Base-by-base conservation (phyloP, 371 early-diverging fungal species). In the Cokeromyces recurvatus region DNA sequence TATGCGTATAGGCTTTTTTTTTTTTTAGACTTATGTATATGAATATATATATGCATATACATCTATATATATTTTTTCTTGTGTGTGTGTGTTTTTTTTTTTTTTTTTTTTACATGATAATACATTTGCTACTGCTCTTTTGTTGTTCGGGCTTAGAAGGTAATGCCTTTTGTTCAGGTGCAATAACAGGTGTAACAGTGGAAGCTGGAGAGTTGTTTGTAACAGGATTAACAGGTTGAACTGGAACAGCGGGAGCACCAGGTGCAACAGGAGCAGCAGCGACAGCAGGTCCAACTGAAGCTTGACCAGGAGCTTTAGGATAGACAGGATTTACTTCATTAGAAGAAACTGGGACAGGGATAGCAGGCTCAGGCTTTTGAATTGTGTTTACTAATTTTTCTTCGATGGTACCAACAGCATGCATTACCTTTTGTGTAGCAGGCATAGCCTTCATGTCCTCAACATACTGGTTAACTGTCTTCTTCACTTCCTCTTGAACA, bases 51-150 rank as follows among this genome's bases (percentile, higher is more conserved):
- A n/a, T n/a, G n/a, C n/a, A n/a, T n/a, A n/a, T n/a, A n/a, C n/a
- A n/a, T n/a, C n/a, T n/a, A n/a, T n/a, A n/a, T n/a, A n/a, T n/a
- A n/a, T n/a, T n/a, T n/a, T n/a, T n/a, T n/a, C n/a, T n/a, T n/a
- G n/a, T n/a, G n/a, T n/a, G n/a, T n/a, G n/a, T n/a, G n/a, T n/a
- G n/a, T n/a, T n/a, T n/a, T 42, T 42, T 42, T 49, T 49, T 49
- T 34, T n/a, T 24, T 23, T 17, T 23, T 21, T n/a, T 51, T 59
- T 55, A 60, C 60, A 60, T 60, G 22, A 60, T 60, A 38, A 49
- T 43, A 51, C 60, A 60, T 31, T 46, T 45, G 25, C 43, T 25
- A 29, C 54, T 31, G 37, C 48, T 50, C 12, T 51, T 50, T 20
- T 34, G 9, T n/a, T 34, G 7, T 34, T 60, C 47, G 14, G 55